Conservation (phyloP, 306 rosid species). For the Trifolium repens region DNA sequence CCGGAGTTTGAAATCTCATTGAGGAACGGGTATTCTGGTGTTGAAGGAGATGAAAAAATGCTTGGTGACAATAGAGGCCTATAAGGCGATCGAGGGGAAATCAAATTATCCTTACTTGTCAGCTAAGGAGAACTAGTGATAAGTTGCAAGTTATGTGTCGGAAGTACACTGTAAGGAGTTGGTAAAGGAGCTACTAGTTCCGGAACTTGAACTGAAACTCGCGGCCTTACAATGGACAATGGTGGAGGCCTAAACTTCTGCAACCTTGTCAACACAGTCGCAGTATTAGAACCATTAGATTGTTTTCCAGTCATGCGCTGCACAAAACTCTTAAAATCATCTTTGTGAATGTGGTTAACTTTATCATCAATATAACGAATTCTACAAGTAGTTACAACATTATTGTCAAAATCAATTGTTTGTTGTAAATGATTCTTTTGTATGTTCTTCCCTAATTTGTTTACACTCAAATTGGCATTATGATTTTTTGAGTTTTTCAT, state of each 20-base stretch:
- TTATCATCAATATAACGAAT: neutral
- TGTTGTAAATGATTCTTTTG: too few relatives aligned
- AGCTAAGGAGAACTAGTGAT: neutral
- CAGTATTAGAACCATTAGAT: too few relatives aligned
- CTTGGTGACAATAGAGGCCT: neutral
- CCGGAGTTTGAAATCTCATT: neutral
- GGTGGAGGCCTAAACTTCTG: conserved; percentile 86
- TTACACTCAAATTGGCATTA: too few relatives aligned
- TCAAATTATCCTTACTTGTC: neutral
- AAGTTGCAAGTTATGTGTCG: neutral
- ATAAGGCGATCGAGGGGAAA: neutral
- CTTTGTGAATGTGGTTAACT: conserved; percentile 45
- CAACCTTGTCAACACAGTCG: conserved; percentile 40
- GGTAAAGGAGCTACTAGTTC: neutral
- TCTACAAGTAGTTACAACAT: conserved; percentile 26
- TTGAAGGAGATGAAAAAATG: neutral
- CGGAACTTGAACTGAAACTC: neutral
- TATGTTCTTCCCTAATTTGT: too few relatives aligned
- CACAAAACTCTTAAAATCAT: conserved; percentile 76
- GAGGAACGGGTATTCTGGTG: neutral
- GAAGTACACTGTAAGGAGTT: neutral
- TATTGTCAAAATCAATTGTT: too few relatives aligned
- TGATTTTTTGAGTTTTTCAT: too few relatives aligned
- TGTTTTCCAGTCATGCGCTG: conserved; percentile 69
- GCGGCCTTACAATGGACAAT: conserved; percentile 46